These are phyloP conservation scores for Colletotrichum echinochloae DNA, from an alignment of 2,329 filamentous ascomycete species.

Conservation along the genomic window DNA sequence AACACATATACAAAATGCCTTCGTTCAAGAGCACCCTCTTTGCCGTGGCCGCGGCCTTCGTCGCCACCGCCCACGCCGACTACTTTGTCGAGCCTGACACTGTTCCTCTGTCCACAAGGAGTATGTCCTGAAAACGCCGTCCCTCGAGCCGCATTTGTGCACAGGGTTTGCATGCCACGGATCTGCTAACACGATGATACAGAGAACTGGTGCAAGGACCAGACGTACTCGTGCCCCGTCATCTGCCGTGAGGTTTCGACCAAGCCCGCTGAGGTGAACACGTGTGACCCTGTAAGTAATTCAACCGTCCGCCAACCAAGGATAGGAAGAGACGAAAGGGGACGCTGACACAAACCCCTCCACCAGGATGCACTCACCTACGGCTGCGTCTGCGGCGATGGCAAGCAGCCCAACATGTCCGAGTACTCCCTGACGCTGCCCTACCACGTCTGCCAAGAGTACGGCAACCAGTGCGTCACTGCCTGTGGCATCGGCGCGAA, in stretches of 20 bases:
- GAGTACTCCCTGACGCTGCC: slow-evolving; percentile 84
- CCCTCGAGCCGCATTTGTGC: background rate
- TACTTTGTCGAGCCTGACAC: slow-evolving; percentile 72
- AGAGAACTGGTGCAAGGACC: slow-evolving; percentile 75
- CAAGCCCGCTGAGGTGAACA: slow-evolving; percentile 68
- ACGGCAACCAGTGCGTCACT: slow-evolving; percentile 75
- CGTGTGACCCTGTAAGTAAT: slow-evolving; percentile 72
- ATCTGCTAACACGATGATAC: slow-evolving; percentile 19
- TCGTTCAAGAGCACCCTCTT: slow-evolving; percentile 65
- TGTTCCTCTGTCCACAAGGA: slow-evolving; percentile 64
- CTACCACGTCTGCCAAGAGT: slow-evolving; percentile 80
- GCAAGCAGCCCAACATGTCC: slow-evolving; percentile 75
- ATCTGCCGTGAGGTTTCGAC: slow-evolving; percentile 75
- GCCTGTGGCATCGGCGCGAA: slow-evolving; percentile 66
- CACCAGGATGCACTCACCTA: slow-evolving; percentile 71
- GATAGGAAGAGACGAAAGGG: background rate
- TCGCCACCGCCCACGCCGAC: slow-evolving; percentile 65
- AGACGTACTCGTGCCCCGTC: slow-evolving; percentile 74
- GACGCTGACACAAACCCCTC: slow-evolving; percentile 1
- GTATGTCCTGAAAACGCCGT: slow-evolving; percentile 55
- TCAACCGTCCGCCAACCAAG: background rate
- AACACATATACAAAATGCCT: slow-evolving; percentile 57
- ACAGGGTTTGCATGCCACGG: background rate
- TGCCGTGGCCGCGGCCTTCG: slow-evolving; percentile 65
- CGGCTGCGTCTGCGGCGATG: slow-evolving; percentile 77